A percentile compares a stretch with the other conserved stretches of the same genome.
phyloP scores from a whole-genome alignment of 2,329 filamentous ascomycete genomes.

The Sarocladium strictum region DNA sequence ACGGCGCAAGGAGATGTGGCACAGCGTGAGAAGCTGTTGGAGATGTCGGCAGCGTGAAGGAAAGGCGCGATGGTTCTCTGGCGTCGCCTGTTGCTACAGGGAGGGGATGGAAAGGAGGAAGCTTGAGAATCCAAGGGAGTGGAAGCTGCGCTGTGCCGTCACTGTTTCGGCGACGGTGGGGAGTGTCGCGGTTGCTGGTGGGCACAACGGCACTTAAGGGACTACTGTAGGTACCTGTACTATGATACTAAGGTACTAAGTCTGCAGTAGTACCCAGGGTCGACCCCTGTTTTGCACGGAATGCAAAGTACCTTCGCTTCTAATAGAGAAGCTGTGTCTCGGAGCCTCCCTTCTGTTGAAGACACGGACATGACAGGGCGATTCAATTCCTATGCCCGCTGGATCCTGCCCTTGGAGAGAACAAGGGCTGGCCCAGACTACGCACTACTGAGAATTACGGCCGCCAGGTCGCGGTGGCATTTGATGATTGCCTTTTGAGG shows the following conservation, averaged over 20 bases:
- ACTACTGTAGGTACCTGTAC: no score
- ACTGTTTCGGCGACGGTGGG: constrained; percentile 3
- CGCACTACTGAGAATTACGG: not conserved
- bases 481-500: no score
- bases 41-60: not conserved
- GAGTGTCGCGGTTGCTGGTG: constrained; percentile 3
- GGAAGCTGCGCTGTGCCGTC: constrained; percentile 1
- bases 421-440: not conserved
- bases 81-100: not conserved
- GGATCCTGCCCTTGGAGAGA: not conserved
- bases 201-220: not conserved
- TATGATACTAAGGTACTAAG: no score
- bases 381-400: not conserved
- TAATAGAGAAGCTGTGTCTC: not conserved
- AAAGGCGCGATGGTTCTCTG: not conserved
- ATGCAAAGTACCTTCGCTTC: not conserved
- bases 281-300: not conserved
- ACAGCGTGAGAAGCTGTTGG: not conserved
- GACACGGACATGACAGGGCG: not conserved
- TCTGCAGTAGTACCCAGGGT: no score
- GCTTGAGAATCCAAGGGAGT: not conserved
- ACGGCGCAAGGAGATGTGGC: not conserved
- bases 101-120: not conserved
- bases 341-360: constrained; percentile 3
- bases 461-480: not conserved